phyloP scores from a whole-genome alignment of 768 basidiomycete genomes.

The Pleurotus sapidus region DNA sequence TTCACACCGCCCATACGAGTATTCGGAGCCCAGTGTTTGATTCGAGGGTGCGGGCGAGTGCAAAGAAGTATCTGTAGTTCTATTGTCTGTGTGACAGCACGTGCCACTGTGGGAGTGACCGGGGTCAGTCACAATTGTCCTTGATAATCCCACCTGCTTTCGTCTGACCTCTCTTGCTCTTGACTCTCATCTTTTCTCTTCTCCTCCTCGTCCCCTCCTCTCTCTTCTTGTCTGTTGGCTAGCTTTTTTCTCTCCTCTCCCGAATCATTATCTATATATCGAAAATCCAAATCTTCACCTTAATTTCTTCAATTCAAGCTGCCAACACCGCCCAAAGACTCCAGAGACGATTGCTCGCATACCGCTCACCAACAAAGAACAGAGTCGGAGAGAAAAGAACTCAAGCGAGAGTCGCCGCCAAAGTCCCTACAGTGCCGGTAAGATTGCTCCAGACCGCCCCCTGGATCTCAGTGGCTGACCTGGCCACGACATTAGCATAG shows the following conservation, averaged over 20 bases:
- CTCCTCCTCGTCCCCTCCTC: conserved; percentile 15
- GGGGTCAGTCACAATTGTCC: conserved; percentile 17
- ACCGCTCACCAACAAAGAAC: background rate
- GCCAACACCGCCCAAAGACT: conserved; percentile 16
- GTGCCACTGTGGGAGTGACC: conserved; percentile 18
- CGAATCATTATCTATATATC: conserved; percentile 18
- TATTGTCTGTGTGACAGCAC: conserved; percentile 6
- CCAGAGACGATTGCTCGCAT: conserved; percentile 11
- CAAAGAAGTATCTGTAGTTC: conserved; percentile 70
- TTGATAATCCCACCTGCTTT: conserved; percentile 14
- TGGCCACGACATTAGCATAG: background rate
- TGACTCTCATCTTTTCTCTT: conserved; percentile 28
- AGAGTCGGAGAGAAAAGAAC: conserved; percentile 1
- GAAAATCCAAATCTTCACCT: conserved; percentile 18
- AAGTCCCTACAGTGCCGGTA: background rate
- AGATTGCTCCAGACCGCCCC: background rate
- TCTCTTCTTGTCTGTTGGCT: conserved; percentile 29
- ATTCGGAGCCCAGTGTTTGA: conserved; percentile 86
- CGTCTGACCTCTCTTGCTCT: conserved; percentile 28
- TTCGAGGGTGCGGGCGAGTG: conserved; percentile 76
- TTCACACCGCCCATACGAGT: conserved; percentile 84
- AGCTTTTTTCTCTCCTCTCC: conserved; percentile 16
- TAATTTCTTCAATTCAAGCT: conserved; percentile 6
- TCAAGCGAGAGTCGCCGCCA: conserved; percentile 16
- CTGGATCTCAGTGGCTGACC: background rate